A percentile compares a stretch with the other conserved stretches of the same genome.
phyloP scores from a whole-genome alignment of 306 rosid species.

The Nissolia schottii region DNA sequence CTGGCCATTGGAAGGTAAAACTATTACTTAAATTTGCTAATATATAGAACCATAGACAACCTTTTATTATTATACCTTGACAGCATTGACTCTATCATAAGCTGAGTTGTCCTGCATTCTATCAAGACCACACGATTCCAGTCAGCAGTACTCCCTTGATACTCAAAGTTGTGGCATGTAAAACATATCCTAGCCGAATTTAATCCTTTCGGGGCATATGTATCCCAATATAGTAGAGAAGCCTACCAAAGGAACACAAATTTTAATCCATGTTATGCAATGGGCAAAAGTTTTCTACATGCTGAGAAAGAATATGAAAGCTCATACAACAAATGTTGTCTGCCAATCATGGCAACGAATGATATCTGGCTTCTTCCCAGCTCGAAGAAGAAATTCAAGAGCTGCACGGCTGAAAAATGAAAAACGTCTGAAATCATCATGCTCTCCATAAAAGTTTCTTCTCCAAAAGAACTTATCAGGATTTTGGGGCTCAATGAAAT shows the following conservation, averaged over 20 bases:
- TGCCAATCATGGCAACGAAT: constrained; percentile 99
- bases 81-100: constrained; percentile 71
- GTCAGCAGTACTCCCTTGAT: constrained; percentile 79
- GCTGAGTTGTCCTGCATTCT: constrained; percentile 89
- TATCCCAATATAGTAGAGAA: constrained; percentile 92
- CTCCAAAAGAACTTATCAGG: constrained; percentile 85
- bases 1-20: too few relatives aligned
- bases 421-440: constrained; percentile 85
- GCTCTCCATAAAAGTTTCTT: constrained; percentile 74
- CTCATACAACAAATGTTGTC: constrained; percentile 87
- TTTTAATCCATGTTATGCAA: background rate
- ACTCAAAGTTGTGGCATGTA: too few relatives aligned
- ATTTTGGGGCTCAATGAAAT: constrained; percentile 91
- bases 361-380: constrained; percentile 95
- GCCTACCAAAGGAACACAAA: constrained; percentile 51
- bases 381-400: constrained; percentile 83
- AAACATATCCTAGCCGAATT: too few relatives aligned
- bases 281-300: constrained; percentile 8
- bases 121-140: constrained; percentile 85
- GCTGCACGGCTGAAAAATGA: constrained; percentile 91
- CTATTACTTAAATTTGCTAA: too few relatives aligned
- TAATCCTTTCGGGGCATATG: constrained; percentile 57
- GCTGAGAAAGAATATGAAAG: constrained; percentile 14
- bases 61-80: constrained; percentile 65
- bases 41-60: too few relatives aligned